Evolutionary conservation across 192 early-diverging fungal genomes (phyloP), one percentile per base, ranked within the genome.

Genomic region (Mortierella antarctica): DNA sequence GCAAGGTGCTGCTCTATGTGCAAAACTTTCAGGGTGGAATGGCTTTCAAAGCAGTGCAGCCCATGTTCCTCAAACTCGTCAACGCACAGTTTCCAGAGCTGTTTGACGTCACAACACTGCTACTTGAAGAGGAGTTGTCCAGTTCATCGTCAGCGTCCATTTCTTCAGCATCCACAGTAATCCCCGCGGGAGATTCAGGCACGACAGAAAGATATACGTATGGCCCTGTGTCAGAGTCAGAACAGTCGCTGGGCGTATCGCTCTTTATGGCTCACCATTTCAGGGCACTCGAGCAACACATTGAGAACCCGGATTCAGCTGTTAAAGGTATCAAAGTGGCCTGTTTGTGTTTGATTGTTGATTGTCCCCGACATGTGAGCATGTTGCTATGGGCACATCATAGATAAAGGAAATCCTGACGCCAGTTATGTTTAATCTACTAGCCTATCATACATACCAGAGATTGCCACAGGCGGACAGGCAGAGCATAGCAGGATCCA

Each of bases 1-100:
- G 70, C 6, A 80, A 80, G n/a, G 56, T 80, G 0, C 39, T 67
- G 2, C 77, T 80, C 39, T 80, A 68, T 44, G 77, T 80, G 8
- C 77, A 80, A 41, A 62, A 80, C 45, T 62, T 62, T 20, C 70
- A 80, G 10, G 70, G 60, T 9, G 77, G 77, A 53, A 49, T 57
- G 13, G 77, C 77, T 17, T 80, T 80, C 31, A 48, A 57, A 51
- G 62, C 77, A 11, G 65, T 80, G 0, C 77, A 80, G 44, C 77
- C 77, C 48, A 72, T 80, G 70, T 80, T 80, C 14, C 48, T 80
- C 46, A 80, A 80, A 14, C 65, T 80, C 9, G 55, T 80, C 61
- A 80, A 80, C 41, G 47, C 77, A 23, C 77, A 80, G 55, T 80
- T 80, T 44, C 77, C 77, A 50, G 77, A 80, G 55, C 52, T 80